These are phyloP conservation scores for Penicillium bovifimosum DNA, from an alignment of 495 filamentous ascomycete species.

Conservation along the genomic window DNA sequence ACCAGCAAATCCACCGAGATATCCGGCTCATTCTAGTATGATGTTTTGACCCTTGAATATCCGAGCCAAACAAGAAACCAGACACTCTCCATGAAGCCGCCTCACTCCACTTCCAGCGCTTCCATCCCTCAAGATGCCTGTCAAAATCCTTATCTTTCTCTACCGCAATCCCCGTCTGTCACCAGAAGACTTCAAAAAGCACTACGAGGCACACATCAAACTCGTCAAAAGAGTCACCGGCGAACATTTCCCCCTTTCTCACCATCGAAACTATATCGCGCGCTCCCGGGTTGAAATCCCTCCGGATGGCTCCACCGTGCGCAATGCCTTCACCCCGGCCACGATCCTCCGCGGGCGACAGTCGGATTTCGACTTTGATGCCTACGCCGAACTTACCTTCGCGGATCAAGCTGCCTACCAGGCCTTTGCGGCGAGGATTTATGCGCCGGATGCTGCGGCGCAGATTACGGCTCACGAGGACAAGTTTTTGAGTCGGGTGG, in stretches of 20 bases:
- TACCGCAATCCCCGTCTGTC: conserved; percentile 22
- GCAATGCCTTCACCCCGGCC: conserved; percentile 26
- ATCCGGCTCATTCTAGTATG: not conserved
- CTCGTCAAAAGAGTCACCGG: conserved; percentile 15
- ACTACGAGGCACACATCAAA: conserved; percentile 18
- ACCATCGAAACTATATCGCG: conserved; percentile 21
- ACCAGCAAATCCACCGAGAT: not conserved
- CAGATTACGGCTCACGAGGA: conserved; percentile 29
- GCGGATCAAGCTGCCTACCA: conserved; percentile 25
- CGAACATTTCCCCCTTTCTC: conserved; percentile 16
- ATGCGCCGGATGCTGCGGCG: conserved; percentile 17
- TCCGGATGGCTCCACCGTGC: conserved; percentile 8
- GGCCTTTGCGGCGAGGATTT: conserved; percentile 21
- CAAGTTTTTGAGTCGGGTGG: conserved; percentile 27
- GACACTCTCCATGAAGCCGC: not conserved
- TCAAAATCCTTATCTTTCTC: conserved; percentile 16
- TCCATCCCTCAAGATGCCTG: conserved; percentile 7
- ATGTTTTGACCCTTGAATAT: not conserved
- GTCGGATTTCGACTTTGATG: conserved; percentile 37
- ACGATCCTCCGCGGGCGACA: conserved; percentile 30
- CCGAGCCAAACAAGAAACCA: not conserved
- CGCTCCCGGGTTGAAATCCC: conserved; percentile 12
- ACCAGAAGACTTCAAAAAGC: conserved; percentile 18
- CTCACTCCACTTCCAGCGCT: too few relatives aligned
- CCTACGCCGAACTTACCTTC: conserved; percentile 32